A percentile compares a stretch with the other conserved stretches of the same genome.
Evolutionary conservation across 345 rosid genomes (phyloP).

Genomic region (Combretum micranthum): DNA sequence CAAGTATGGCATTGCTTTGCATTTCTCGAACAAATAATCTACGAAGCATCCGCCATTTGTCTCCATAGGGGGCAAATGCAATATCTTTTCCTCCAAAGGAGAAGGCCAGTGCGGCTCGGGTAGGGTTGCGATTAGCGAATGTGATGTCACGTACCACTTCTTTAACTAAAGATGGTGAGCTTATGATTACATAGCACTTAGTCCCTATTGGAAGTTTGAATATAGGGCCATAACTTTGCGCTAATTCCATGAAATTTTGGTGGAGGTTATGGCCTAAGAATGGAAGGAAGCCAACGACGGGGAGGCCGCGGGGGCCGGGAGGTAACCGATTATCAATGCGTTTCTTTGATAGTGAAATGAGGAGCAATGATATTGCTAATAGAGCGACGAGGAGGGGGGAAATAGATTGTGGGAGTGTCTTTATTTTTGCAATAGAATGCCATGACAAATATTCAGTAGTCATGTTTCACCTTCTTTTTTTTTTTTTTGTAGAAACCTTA

Average conservation of each 20-base stretch:
- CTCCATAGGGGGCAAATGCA: slow-evolving; percentile 16
- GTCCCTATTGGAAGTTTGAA: slow-evolving; percentile 21
- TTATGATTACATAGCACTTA: slow-evolving; percentile 18
- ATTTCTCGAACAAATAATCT: slow-evolving; percentile 17
- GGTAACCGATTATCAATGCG: not conserved
- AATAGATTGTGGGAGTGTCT: no score
- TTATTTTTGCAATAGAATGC: no score
- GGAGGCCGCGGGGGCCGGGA: slow-evolving; percentile 8
- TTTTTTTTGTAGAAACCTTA: no score
- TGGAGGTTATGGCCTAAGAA: slow-evolving; percentile 27
- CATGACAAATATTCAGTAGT: no score
- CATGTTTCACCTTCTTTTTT: no score
- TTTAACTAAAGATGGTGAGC: slow-evolving; percentile 20
- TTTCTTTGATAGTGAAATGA: no score
- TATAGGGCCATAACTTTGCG: slow-evolving; percentile 21
- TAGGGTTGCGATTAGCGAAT: slow-evolving; percentile 18
- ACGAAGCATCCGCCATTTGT: slow-evolving; percentile 18
- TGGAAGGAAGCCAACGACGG: slow-evolving; percentile 13
- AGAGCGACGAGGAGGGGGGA: no score
- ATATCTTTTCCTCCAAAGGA: slow-evolving; percentile 27
- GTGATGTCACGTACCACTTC: slow-evolving; percentile 16
- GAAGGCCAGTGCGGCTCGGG: slow-evolving; percentile 7
- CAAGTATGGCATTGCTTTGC: slow-evolving; percentile 14
- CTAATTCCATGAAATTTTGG: slow-evolving; percentile 12
- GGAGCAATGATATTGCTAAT: no score